Conservation (phyloP, 345 rosid genomes). For the Camelina neglecta region DNA sequence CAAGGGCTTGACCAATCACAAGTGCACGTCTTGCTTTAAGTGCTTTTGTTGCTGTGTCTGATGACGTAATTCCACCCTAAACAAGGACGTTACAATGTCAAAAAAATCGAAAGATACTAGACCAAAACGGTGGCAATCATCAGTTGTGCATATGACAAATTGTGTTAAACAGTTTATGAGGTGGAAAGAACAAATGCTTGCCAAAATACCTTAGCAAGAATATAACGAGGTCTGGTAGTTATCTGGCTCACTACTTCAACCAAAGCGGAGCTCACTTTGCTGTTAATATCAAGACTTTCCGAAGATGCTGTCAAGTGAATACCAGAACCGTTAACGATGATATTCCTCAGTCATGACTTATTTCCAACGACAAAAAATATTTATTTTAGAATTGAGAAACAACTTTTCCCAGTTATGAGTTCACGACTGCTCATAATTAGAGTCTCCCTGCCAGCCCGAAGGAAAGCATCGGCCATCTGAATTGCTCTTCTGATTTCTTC, state of each 20-base stretch:
- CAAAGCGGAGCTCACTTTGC: conserved; percentile 94
- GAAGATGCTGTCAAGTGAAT: conserved; percentile 64
- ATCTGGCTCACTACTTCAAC: conserved; percentile 88
- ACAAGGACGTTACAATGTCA: conserved; percentile 37
- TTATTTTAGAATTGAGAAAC: conserved; percentile 35
- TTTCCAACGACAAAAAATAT: background rate
- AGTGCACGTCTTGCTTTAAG: conserved; percentile 84
- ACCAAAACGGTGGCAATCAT: background rate
- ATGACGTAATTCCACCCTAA: conserved; percentile 97
- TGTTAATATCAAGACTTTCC: conserved; percentile 94
- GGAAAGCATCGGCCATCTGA: conserved; percentile 75
- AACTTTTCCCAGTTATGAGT: conserved; percentile 89
- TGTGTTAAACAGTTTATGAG: conserved; percentile 9
- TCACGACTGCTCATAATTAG: conserved; percentile 91
- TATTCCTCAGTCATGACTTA: conserved; percentile 9
- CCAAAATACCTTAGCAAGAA: conserved; percentile 85
- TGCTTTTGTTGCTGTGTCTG: conserved; percentile 98
- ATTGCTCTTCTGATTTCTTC: conserved; percentile 76
- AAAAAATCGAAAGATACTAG: background rate
- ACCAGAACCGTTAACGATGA: conserved; percentile 26
- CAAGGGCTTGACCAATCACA: conserved; percentile 91
- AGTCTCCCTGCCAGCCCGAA: conserved; percentile 69
- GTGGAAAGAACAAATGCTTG: conserved; percentile 13
- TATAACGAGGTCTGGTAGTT: conserved; percentile 85
- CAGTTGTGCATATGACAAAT: conserved; percentile 4